Percentiles rank a stretch among this genome's conserved stretches.
phyloP scores from a whole-genome alignment of 768 basidiomycete genomes.

The Mycena amicta region DNA sequence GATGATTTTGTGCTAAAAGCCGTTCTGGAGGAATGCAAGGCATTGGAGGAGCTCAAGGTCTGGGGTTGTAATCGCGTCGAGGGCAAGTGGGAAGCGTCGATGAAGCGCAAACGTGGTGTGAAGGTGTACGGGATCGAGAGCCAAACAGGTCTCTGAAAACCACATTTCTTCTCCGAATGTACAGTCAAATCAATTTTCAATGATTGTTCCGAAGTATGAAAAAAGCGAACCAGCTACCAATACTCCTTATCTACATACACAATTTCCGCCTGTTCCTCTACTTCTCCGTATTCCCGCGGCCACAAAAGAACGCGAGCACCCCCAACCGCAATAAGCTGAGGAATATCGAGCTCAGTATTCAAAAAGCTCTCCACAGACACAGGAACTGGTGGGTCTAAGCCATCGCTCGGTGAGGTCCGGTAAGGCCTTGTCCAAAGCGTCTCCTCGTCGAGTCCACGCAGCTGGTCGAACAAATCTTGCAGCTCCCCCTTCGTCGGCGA shows the following conservation, averaged over 20 bases:
- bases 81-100: constrained; percentile 17
- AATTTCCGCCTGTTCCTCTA: too few relatives aligned
- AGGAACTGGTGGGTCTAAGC: constrained; percentile 1
- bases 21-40: constrained; percentile 52
- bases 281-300: too few relatives aligned
- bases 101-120: constrained; percentile 6
- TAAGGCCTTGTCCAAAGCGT: neutral
- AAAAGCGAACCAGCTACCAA: too few relatives aligned
- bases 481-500: constrained; percentile 4
- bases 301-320: constrained; percentile 11
- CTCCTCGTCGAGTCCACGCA: neutral
- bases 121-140: constrained; percentile 21
- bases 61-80: constrained; percentile 54
- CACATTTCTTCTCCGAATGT: too few relatives aligned
- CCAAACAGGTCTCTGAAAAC: constrained; percentile 3
- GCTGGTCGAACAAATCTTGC: neutral
- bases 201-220: too few relatives aligned
- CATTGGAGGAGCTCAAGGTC: constrained; percentile 49
- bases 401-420: neutral
- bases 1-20: constrained; percentile 83
- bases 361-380: constrained; percentile 9
- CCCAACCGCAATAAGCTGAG: constrained; percentile 9
- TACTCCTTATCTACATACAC: too few relatives aligned
- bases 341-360: neutral
- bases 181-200: too few relatives aligned